A percentile compares a stretch with the other conserved stretches of the same genome.
Evolutionary conservation across 1,139 yeast genomes (phyloP).

Genomic region (Saccharomycopsis crataegensis): DNA sequence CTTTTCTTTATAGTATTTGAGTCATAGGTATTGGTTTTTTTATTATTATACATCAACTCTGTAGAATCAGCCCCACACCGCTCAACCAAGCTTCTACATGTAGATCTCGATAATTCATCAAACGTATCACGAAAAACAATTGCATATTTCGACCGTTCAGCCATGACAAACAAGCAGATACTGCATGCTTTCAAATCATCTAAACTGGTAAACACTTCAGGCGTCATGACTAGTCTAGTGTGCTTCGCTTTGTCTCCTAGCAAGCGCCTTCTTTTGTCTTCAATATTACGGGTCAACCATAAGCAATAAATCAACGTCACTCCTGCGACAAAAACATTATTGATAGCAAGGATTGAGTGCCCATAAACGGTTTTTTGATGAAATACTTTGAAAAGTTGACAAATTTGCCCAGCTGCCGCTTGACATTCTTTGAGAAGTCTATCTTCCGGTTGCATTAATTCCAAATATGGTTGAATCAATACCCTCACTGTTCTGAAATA

Average conservation of each 20-base stretch:
- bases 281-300: slow-evolving; percentile 51
- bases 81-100: slow-evolving; percentile 44
- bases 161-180: slow-evolving; percentile 49
- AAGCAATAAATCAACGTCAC: slow-evolving; percentile 52
- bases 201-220: slow-evolving; percentile 40
- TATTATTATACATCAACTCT: slow-evolving; percentile 33
- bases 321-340: slow-evolving; percentile 56
- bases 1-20: too few species aligned
- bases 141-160: slow-evolving; percentile 54
- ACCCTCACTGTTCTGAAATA: slow-evolving; percentile 50
- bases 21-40: neutral
- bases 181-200: slow-evolving; percentile 57
- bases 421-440: slow-evolving; percentile 52
- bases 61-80: slow-evolving; percentile 51
- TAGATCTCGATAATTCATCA: slow-evolving; percentile 53
- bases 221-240: slow-evolving; percentile 46
- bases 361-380: slow-evolving; percentile 51
- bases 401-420: slow-evolving; percentile 57
- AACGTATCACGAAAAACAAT: slow-evolving; percentile 51
- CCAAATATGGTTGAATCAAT: slow-evolving; percentile 51
- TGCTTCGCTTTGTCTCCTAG: slow-evolving; percentile 47
- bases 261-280: slow-evolving; percentile 39
- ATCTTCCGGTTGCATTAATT: slow-evolving; percentile 48
- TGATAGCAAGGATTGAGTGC: slow-evolving; percentile 54
- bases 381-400: slow-evolving; percentile 49